Conservation (phyloP, 352 stramenopile species). For the Globisporangium camurandrum region DNA sequence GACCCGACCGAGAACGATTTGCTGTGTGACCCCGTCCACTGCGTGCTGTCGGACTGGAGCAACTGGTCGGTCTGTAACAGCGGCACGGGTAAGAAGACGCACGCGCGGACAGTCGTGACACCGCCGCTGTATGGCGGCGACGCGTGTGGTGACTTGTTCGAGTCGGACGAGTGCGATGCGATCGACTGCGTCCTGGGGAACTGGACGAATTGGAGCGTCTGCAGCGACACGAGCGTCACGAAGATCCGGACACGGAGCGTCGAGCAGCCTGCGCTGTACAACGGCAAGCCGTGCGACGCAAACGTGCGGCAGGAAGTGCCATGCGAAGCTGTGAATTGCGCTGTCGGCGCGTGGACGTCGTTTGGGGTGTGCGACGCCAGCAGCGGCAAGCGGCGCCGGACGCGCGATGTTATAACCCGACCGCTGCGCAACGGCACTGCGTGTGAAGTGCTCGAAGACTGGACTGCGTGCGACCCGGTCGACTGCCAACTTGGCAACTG, state of each 20-base stretch:
- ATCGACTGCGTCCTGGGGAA: slow-evolving; percentile 33
- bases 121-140: slow-evolving; percentile 28
- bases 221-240: slow-evolving; percentile 17
- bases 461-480: slow-evolving; percentile 29
- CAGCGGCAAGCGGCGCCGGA: slow-evolving; percentile 34
- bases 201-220: slow-evolving; percentile 29
- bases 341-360: slow-evolving; percentile 26
- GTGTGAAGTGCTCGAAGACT: slow-evolving; percentile 28
- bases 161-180: slow-evolving; percentile 28
- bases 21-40: slow-evolving; percentile 43
- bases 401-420: slow-evolving; percentile 19
- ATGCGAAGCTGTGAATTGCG: slow-evolving; percentile 42
- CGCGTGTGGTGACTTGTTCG: slow-evolving; percentile 17
- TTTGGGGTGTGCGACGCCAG: slow-evolving; percentile 35
- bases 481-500: slow-evolving; percentile 34
- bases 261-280: slow-evolving; percentile 23
- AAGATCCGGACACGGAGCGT: slow-evolving; percentile 27
- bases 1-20: slow-evolving; percentile 37
- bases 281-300: slow-evolving; percentile 20
- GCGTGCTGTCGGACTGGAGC: slow-evolving; percentile 26
- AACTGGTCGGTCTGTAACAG: slow-evolving; percentile 26
- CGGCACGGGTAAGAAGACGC: slow-evolving; percentile 29
- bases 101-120: slow-evolving; percentile 15
- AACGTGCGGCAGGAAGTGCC: slow-evolving; percentile 28
- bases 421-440: slow-evolving; percentile 23